Base-by-base conservation (phyloP, 192 early-diverging fungal species). In the Podila verticillata region DNA sequence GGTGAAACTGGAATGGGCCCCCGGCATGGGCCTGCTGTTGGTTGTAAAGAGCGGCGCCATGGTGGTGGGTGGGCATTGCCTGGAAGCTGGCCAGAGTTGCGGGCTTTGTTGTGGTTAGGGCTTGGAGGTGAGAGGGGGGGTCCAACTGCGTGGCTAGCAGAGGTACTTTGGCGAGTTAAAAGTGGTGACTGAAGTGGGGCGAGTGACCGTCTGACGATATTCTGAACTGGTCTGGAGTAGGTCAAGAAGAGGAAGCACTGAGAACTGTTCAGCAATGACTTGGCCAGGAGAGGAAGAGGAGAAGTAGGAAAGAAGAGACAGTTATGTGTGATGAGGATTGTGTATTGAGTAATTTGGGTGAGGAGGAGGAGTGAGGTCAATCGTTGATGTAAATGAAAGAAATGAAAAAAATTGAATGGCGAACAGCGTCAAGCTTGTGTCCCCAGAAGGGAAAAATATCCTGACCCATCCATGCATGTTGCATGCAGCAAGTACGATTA, bases 291-390 rank as follows among this genome's bases (percentile, higher is more conserved):
- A 35, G 61, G 36, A 39, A 19, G 35, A 36, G 32, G 3, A 62
- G 17, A n/a, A 36, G 30, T n/a, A n/a, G n/a, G n/a, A 20, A 36
- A 20, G 61, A 8, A 10, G 6, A 22, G 61, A 44, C 61, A 19
- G 20, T 20, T n/a, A 15, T 2, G 20, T 12, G 22, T 31, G 32
- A 62, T n/a, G 34, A 32, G 22, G 20, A 47, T 20, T 19, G 35
- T 19, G n/a, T n/a, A n/a, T 26, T 12, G 5, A n/a, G n/a, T n/a
- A n/a, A n/a, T n/a, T 32, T 30, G 17, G 29, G 10, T 59, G 61
- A 48, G 74, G 48, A 39, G 62, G 58, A 26, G 31, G 58, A 69
- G 47, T 48, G 65, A 10, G 36, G 36, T 7, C 36, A 39, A 12
- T 12, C 10, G 39, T 44, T 44, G 39, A 44, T 44, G 39, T 44